Evolutionary conservation across 1,284 basidiomycete species (phyloP), one percentile per base, ranked within the genome.

Genomic region (Coniophora puteana): DNA sequence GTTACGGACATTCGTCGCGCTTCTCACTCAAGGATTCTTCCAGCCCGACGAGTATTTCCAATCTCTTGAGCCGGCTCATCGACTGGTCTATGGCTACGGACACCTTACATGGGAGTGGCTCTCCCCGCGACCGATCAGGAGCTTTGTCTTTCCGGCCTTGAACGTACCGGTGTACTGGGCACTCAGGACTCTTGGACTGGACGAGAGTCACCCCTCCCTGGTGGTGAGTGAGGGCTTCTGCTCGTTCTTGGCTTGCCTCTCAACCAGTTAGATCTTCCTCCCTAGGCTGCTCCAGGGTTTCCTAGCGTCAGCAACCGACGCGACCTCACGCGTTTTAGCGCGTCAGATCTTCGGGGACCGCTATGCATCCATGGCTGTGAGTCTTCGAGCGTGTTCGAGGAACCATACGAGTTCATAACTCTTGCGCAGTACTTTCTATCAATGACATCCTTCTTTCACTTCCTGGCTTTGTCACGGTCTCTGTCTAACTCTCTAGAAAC

Each of bases 41-140:
- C 94, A 98, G 61, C 95, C 96, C 2, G 96, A 99, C 65, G 96
- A 99, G 66, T 96, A 91, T 65, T 98, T 87, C 55, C 96, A 99
- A 60, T 80, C 93, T 8, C 76, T 96, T 30, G 96, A 99, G 60
- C 87, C 93, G 22, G 96, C 96, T 0, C 89, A 98, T 59, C 72
- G 72, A 39, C 63, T 85, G 32, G 90, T 95, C 41, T 99, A 92
- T 61, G 93, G 93, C 23, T 93, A 91, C 62, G 96, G 93, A 1
- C 79, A 86, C 55, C 70, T 91, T 27, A 97, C 93, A 21, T 99
- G 96, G 96, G 96, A 99, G 69, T 99, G 96, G 96, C 66, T 78
- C 17, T 69, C 78, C 42, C 62, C 75, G 5, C 63, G 63, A n/a
- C 81, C 84, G 8, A 79, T 89, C 51, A 74, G 84, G 44, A 86